phyloP scores from a whole-genome alignment of 139 green algal genomes.

The Astrephomene gubernaculifera region DNA sequence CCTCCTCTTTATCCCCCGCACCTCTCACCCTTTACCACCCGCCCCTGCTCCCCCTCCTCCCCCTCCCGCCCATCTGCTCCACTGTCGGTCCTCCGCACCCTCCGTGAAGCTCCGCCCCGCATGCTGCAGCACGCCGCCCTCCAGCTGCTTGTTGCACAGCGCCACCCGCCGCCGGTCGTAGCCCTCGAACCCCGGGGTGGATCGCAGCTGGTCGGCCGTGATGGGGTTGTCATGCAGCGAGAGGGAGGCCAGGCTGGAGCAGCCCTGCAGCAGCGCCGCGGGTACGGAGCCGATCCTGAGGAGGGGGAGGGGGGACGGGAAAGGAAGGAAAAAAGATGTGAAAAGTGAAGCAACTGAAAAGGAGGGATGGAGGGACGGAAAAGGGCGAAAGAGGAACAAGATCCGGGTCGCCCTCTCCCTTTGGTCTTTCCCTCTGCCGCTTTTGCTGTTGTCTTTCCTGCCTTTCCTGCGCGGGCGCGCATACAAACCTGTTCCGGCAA shows the following conservation, averaged over 20 bases:
- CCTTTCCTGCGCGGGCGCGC: no score
- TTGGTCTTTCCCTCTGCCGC: no score
- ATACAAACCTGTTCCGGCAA: no score
- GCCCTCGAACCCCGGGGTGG: conserved; percentile 7
- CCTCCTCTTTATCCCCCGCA: no score
- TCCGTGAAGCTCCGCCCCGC: conserved; percentile 29
- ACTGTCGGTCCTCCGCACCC: conserved; percentile 32
- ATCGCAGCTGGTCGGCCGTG: conserved; percentile 42
- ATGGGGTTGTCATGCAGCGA: conserved; percentile 44
- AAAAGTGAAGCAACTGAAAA: no score
- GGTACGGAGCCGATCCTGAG: conserved; percentile 19
- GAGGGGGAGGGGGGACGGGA: not conserved
- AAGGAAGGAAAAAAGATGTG: no score
- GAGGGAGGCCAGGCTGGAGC: conserved; percentile 15
- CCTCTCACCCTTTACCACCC: not conserved
- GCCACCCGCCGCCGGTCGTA: conserved; percentile 34
- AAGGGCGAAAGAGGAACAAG: no score
- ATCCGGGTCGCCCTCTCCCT: no score
- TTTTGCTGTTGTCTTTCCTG: no score
- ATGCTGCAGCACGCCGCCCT: conserved; percentile 5
- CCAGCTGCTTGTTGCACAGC: conserved; percentile 43
- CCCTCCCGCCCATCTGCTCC: conserved; percentile 4
- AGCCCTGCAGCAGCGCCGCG: not conserved
- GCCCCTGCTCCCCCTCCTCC: not conserved
- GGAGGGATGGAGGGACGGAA: no score